Conservation (phyloP, 331 rosid genomes). For the Prunus yedoensis region DNA sequence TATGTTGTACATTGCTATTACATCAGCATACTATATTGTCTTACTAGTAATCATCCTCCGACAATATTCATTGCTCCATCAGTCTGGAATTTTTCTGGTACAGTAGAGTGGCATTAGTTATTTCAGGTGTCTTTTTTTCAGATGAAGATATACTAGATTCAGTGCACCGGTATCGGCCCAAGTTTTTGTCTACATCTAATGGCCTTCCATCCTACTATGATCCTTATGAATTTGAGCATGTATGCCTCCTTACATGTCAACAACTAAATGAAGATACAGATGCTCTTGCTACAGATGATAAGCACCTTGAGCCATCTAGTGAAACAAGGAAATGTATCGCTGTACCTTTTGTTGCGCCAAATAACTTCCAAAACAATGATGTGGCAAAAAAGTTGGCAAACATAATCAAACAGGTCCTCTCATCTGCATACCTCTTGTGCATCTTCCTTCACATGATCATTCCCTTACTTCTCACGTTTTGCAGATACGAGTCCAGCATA, state of each 20-base stretch:
- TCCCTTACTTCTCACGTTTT: slow-evolving; percentile 21
- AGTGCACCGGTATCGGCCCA: slow-evolving; percentile 75
- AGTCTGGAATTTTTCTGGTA: not conserved
- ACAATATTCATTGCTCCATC: not conserved
- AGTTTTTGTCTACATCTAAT: slow-evolving; percentile 48
- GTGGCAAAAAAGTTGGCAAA: slow-evolving; percentile 55
- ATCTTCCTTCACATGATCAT: slow-evolving; percentile 8
- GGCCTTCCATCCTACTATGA: slow-evolving; percentile 49
- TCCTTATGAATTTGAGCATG: slow-evolving; percentile 56
- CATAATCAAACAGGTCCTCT: slow-evolving; percentile 66
- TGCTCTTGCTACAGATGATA: slow-evolving; percentile 37
- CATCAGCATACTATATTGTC: slow-evolving; percentile 18
- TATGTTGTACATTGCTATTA: slow-evolving; percentile 34
- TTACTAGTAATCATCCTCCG: not conserved
- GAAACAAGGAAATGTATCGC: slow-evolving; percentile 53
- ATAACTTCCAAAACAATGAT: slow-evolving; percentile 35
- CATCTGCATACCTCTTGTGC: slow-evolving; percentile 20
- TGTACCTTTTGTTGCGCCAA: slow-evolving; percentile 60
- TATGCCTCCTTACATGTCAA: slow-evolving; percentile 44
- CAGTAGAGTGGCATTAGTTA: not conserved
- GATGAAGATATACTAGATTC: slow-evolving; percentile 69
- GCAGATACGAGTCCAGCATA: slow-evolving; percentile 54
- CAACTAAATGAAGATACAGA: slow-evolving; percentile 39
- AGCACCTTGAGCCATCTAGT: slow-evolving; percentile 38
- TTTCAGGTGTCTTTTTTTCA: slow-evolving; percentile 31